These are phyloP conservation scores for Cystofilobasidium macerans DNA, from an alignment of 768 basidiomycete genomes.

Conservation along the genomic window DNA sequence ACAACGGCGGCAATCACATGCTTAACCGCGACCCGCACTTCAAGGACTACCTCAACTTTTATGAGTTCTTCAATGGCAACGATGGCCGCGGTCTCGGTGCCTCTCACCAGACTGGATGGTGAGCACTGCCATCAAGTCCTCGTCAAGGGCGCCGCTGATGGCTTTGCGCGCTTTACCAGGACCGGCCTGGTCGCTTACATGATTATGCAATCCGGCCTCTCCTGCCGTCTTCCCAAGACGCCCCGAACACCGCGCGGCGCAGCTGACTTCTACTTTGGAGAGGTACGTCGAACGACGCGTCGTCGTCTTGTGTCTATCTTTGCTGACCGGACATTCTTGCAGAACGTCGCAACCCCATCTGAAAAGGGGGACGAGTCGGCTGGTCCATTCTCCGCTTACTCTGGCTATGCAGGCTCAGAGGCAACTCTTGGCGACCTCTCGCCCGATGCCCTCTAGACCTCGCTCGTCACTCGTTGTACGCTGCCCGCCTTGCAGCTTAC, in stretches of 20 bases:
- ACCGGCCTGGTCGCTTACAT: conserved; percentile 82
- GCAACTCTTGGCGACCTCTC: conserved; percentile 56
- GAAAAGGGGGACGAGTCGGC: conserved; percentile 62
- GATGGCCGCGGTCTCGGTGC: conserved; percentile 86
- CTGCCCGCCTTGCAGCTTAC: too few species aligned
- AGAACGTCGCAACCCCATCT: conserved; percentile 39
- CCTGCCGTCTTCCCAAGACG: conserved; percentile 81
- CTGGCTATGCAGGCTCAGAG: conserved; percentile 38
- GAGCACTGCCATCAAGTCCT: too few species aligned
- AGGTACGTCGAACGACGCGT: too few species aligned
- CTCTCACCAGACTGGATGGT: conserved; percentile 97
- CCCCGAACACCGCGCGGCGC: conserved; percentile 82
- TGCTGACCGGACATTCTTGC: too few species aligned
- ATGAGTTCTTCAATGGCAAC: conserved; percentile 97
- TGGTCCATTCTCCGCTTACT: conserved; percentile 43
- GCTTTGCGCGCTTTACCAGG: too few species aligned
- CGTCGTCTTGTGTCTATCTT: too few species aligned
- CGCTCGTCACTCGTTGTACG: too few species aligned
- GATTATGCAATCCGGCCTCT: conserved; percentile 79
- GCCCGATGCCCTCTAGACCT: conserved; percentile 58
- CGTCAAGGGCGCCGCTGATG: too few species aligned
- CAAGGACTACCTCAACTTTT: conserved; percentile 92
- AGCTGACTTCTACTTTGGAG: conserved; percentile 89
- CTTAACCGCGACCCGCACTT: conserved; percentile 89
- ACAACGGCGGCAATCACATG: conserved; percentile 78